Evolutionary conservation across 441 rosid genomes (phyloP).

Genomic region (Pelargonium cotyledonis): DNA sequence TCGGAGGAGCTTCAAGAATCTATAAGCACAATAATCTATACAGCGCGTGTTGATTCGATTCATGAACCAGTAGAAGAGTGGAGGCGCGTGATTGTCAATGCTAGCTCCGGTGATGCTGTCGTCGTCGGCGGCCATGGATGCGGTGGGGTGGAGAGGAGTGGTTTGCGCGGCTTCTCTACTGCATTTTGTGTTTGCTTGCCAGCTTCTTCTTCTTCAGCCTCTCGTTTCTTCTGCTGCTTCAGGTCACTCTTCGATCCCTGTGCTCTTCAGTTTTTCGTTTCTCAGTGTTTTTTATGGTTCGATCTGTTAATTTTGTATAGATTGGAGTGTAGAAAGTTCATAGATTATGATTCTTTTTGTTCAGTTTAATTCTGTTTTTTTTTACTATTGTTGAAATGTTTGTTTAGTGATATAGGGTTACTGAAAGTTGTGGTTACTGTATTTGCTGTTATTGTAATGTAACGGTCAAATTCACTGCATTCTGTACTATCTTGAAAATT

Average conservation of each 20-base stretch:
- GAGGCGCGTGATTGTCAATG: slow-evolving; percentile 31
- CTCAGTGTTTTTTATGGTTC: not conserved
- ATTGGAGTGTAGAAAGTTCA: not conserved
- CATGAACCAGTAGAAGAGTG: not conserved
- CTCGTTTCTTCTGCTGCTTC: slow-evolving; percentile 59
- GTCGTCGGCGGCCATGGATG: slow-evolving; percentile 37
- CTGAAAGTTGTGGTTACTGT: not conserved
- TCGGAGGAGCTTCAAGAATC: not conserved
- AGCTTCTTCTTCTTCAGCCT: slow-evolving; percentile 81
- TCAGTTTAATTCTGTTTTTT: not conserved
- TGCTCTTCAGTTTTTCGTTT: not conserved
- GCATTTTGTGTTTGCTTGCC: slow-evolving; percentile 70
- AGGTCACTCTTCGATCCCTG: slow-evolving; percentile 27
- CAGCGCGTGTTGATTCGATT: not conserved
- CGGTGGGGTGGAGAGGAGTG: slow-evolving; percentile 64
- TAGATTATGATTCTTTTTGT: not conserved
- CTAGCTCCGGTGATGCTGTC: slow-evolving; percentile 19
- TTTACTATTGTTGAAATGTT: not conserved
- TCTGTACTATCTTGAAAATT: not conserved
- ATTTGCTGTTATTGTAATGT: not conserved
- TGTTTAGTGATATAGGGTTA: not conserved
- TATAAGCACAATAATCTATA: not conserved
- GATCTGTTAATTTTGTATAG: not conserved
- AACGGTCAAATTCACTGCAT: not conserved
- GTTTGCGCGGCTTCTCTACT: slow-evolving; percentile 51